phyloP scores from a whole-genome alignment of 352 stramenopile species.

The Phytophthora agathidicida region DNA sequence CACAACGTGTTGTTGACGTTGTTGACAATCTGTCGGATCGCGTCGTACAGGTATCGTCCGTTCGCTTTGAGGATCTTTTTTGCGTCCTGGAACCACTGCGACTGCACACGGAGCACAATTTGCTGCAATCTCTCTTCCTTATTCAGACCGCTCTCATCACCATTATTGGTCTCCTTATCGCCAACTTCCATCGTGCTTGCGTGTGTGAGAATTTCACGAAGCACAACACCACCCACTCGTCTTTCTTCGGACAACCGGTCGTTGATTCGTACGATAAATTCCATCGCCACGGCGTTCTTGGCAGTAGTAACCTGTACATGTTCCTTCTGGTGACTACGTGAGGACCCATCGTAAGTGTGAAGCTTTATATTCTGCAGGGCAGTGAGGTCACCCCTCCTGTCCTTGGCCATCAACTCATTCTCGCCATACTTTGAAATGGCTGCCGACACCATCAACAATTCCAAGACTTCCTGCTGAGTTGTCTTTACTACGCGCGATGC shows the following conservation, averaged over 20 bases:
- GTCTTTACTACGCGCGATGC: slow-evolving; percentile 18
- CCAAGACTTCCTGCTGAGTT: slow-evolving; percentile 33
- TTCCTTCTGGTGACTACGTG: slow-evolving; percentile 17
- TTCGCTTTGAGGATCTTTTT: slow-evolving; percentile 44
- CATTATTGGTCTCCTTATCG: slow-evolving; percentile 13
- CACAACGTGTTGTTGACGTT: slow-evolving; percentile 24
- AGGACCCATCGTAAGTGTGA: slow-evolving; percentile 35
- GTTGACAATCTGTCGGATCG: slow-evolving; percentile 28
- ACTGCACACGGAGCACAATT: slow-evolving; percentile 39
- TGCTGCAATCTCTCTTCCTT: slow-evolving; percentile 32
- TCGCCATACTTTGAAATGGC: slow-evolving; percentile 49
- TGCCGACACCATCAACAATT: slow-evolving; percentile 42
- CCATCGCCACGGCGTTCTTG: slow-evolving; percentile 28
- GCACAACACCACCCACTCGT: slow-evolving; percentile 37
- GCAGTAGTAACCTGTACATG: slow-evolving; percentile 1
- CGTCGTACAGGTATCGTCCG: slow-evolving; percentile 40
- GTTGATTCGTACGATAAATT: slow-evolving; percentile 50
- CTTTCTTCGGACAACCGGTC: slow-evolving; percentile 31
- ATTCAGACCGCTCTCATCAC: not conserved
- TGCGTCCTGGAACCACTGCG: slow-evolving; percentile 44
- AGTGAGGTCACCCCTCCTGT: slow-evolving; percentile 37
- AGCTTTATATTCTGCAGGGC: slow-evolving; percentile 39
- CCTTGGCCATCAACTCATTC: slow-evolving; percentile 33
- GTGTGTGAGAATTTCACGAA: slow-evolving; percentile 38
- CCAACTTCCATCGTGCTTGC: slow-evolving; percentile 25